Evolutionary conservation across 2,329 filamentous ascomycete genomes (phyloP).

Genomic region (Botrytis medusae): DNA sequence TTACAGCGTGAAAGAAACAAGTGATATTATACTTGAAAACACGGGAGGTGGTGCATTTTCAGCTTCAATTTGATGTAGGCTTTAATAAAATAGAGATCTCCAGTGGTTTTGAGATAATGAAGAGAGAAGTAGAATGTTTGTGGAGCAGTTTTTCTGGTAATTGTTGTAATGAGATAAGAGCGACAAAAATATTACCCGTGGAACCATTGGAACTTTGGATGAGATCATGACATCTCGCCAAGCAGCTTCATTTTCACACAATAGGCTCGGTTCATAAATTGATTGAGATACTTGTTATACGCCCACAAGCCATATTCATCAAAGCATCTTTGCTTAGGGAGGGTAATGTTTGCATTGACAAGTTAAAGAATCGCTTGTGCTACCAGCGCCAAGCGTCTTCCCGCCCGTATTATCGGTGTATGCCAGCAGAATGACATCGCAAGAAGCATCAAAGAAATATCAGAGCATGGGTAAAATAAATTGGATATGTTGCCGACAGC

Average conservation of each 20-base stretch:
- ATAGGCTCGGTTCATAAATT: not conserved
- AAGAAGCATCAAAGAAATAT: conserved; percentile 1
- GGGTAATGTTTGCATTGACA: not conserved
- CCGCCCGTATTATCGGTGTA: not conserved
- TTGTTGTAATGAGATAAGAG: not conserved
- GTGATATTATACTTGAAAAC: not conserved
- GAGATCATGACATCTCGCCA: not conserved
- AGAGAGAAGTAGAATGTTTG: not conserved
- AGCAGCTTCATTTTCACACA: not conserved
- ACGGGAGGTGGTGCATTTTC: not conserved
- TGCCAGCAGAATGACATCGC: conserved; percentile 4
- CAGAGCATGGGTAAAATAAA: not conserved
- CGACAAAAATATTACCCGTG: not conserved
- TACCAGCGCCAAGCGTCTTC: conserved; percentile 1
- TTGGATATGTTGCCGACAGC: not conserved
- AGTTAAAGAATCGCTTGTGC: not conserved
- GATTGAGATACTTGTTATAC: not conserved
- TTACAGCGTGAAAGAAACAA: not conserved
- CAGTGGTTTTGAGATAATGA: not conserved
- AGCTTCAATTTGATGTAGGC: not conserved
- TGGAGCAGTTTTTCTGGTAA: not conserved
- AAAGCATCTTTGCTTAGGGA: not conserved
- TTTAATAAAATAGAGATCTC: not conserved
- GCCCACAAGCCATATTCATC: not conserved
- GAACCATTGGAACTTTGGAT: not conserved